Evolutionary conservation across 2,329 filamentous ascomycete species (phyloP), one percentile per base, ranked within the genome.

Genomic region (Hymenoscyphus scutula): DNA sequence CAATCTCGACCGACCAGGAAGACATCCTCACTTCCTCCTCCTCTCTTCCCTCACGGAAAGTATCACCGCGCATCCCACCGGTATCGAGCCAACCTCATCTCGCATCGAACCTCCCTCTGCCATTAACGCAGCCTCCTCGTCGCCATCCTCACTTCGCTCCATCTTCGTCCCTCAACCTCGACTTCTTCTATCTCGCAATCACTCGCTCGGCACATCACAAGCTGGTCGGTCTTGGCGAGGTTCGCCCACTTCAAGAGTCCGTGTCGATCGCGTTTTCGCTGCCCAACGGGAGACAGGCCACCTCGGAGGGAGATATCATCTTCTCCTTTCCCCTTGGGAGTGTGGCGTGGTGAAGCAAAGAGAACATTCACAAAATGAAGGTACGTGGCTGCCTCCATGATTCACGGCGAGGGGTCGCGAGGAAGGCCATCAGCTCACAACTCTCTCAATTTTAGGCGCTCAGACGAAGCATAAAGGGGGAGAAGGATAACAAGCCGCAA

Each of bases 401-500:
- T 48, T 53, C 37, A 56, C 34, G 25, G 29, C n/a, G 59, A 59
- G 56, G 59, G 58, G 48, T 59, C 37, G 15, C 37, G 13, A 54
- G 23, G 23, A 55, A 57, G 56, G 55, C 30, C 45, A 37, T 41
- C 58, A 58, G 64, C 71, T 73, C 65, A 73, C 66, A 55, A 62
- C 68, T 62, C 32, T 34, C 34, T 64, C 59, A 68, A 51, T 56
- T 69, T 61, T 72, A 85, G 83, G 82, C 81, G 71, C 82, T 90
- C 76, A 82, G 88, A 73, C 82, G 87, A 75, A 89, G 87, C 67
- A 82, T 90, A 75, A 90, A 90, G 79, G 84, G 84, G 74, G 87
- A 89, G 70, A 89, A 87, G 78, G 84, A 86, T 68, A 76, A 79
- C 60, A 85, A 83, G 75, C 77, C 80, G 60, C 82, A 84, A 68